Base-by-base conservation (phyloP, 2,329 filamentous ascomycete species). In the Fusarium sp. region DNA sequence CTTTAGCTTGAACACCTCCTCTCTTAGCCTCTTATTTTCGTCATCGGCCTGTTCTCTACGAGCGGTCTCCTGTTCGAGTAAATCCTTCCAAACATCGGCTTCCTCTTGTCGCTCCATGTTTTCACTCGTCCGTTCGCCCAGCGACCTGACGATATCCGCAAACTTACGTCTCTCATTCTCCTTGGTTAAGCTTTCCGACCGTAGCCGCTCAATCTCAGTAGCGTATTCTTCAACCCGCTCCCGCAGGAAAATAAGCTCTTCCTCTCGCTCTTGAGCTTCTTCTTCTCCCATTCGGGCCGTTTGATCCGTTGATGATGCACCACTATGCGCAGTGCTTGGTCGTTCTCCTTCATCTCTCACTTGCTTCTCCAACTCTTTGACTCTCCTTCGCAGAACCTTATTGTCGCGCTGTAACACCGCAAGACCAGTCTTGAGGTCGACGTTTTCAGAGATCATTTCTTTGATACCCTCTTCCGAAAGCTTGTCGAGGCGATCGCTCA, bases 361-460 rank as follows among this genome's bases (percentile, higher is more conserved):
- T 72, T 91, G 91, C 76, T 92, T 93, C 80, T 98, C 94, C 46
- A 98, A 81, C 73, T 97, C 94, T 74, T 94, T 92, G 60, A 97
- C 86, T 70, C 92, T 90, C 65, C 91, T 89, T 23, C 93, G 90
- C 57, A 98, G 80, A 20, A 90, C 85, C 77, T 97, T 96, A 77
- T 93, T 96, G 75, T 99, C 96, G 69, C 97, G 93, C 78, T 97
- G 93, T 60, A 96, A 86, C 36, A 96, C 92, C 5, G 95, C 89
- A 44, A 97, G 88, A 64, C 92, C 93, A 0, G 95, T 97, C 79
- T 97, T 96, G 49, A 98, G 86, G 77, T 97, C 94, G 6, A 98
- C 95, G 74, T 97, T 99, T 79, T 97, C 95, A 44, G 93, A 94
- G 73, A 98, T 97, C 91, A 97, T 97, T 78, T 97, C 95, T 81